A percentile compares a stretch with the other conserved stretches of the same genome.
These are phyloP conservation scores for Sporodiniella umbellata DNA, from an alignment of 371 early-diverging fungal species.

Conservation along the genomic window DNA sequence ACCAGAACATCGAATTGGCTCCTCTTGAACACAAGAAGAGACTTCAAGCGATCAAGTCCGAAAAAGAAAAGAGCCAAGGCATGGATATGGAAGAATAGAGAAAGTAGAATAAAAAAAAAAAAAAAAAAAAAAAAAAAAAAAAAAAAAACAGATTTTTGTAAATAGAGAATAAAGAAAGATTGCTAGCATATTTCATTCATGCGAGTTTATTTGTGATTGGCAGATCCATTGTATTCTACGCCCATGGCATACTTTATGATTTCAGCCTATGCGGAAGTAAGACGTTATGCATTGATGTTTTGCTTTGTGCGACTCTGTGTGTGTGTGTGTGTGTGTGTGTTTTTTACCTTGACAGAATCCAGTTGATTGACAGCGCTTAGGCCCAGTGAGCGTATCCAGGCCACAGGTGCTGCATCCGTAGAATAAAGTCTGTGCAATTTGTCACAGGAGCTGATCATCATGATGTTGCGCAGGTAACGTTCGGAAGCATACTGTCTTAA, in stretches of 20 bases:
- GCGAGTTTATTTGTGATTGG: constrained; percentile 12
- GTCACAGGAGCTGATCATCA: constrained; percentile 85
- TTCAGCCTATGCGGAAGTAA: constrained; percentile 33
- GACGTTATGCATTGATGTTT: no score
- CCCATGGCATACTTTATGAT: constrained; percentile 68
- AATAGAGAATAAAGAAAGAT: background rate
- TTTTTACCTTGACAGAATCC: constrained; percentile 56
- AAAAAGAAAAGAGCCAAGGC: constrained; percentile 43
- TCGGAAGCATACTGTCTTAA: constrained; percentile 73
- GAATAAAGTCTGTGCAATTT: constrained; percentile 76
- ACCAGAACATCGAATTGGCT: constrained; percentile 84
- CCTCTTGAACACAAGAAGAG: constrained; percentile 62
- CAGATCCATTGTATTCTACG: constrained; percentile 37
- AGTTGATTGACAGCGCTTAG: constrained; percentile 60
- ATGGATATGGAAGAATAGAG: constrained; percentile 63
- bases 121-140: background rate
- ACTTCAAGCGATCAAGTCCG: constrained; percentile 57
- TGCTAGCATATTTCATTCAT: background rate
- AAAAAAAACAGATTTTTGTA: background rate
- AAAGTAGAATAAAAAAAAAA: background rate
- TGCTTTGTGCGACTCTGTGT: background rate
- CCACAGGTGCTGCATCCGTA: constrained; percentile 57
- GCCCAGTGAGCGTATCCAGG: constrained; percentile 67
- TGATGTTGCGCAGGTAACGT: constrained; percentile 76
- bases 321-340: background rate